Evolutionary conservation across 2,329 filamentous ascomycete species (phyloP).

Genomic region (Pseudocercospora ulei): DNA sequence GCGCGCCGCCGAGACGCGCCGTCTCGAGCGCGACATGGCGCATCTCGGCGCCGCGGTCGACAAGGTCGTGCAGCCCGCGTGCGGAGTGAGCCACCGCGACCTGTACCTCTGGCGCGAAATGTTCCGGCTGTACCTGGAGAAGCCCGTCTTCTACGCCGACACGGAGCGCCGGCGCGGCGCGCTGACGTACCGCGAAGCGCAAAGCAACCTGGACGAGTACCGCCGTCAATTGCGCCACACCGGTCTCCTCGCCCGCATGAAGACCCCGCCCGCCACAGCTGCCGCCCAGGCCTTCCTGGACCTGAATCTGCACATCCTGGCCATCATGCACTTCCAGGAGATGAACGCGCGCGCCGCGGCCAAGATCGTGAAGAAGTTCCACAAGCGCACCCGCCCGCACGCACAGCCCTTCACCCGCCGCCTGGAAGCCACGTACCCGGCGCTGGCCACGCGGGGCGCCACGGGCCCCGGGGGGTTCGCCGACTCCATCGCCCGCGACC

Average conservation of each 20-base stretch:
- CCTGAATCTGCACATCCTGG: constrained; percentile 67
- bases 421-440: constrained; percentile 27
- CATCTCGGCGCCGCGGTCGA: constrained; percentile 56
- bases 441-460: constrained; percentile 36
- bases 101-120: constrained; percentile 68
- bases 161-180: constrained; percentile 61
- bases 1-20: constrained; percentile 55
- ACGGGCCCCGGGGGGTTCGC: constrained; percentile 56
- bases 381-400: constrained; percentile 69
- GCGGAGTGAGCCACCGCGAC: constrained; percentile 41
- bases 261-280: constrained; percentile 53
- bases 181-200: constrained; percentile 55
- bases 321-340: constrained; percentile 72
- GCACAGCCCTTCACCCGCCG: constrained; percentile 32
- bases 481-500: constrained; percentile 60
- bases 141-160: constrained; percentile 71
- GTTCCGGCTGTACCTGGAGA: constrained; percentile 71
- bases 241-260: constrained; percentile 53
- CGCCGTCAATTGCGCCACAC: constrained; percentile 55
- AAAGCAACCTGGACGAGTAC: constrained; percentile 61
- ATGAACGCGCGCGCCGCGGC: constrained; percentile 66
- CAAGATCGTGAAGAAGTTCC: constrained; percentile 89
- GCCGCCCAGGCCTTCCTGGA: constrained; percentile 60
- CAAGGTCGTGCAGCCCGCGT: constrained; percentile 53
- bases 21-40: constrained; percentile 54